These are phyloP conservation scores for Obelidium mucronatum DNA, from an alignment of 192 early-diverging fungal genomes.

Conservation along the genomic window DNA sequence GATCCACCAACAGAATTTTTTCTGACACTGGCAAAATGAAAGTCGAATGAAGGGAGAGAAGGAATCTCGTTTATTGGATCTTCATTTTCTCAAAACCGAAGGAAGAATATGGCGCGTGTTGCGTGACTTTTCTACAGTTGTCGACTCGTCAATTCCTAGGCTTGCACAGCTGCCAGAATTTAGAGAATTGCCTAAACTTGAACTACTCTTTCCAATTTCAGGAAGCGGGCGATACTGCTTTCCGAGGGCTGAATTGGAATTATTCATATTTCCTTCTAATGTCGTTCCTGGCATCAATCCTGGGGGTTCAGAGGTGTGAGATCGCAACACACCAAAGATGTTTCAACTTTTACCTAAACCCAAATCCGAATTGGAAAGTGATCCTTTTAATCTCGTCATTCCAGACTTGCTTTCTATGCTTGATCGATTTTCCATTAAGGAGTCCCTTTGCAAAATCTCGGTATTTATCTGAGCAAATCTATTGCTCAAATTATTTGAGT, in stretches of 20 bases:
- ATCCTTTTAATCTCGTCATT: slow-evolving; percentile 16
- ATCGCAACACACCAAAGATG: too few relatives aligned
- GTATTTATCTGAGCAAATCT: background rate
- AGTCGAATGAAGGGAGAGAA: too few relatives aligned
- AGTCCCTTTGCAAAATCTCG: background rate
- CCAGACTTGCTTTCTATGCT: background rate
- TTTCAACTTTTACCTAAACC: too few relatives aligned
- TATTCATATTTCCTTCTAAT: too few relatives aligned
- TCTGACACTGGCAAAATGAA: too few relatives aligned
- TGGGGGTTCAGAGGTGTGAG: too few relatives aligned
- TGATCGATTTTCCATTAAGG: background rate
- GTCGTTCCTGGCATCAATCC: too few relatives aligned
- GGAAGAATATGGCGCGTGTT: background rate
- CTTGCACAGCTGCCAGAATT: background rate
- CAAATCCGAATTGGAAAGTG: slow-evolving; percentile 34
- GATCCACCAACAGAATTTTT: too few relatives aligned
- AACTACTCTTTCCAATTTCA: slow-evolving; percentile 29
- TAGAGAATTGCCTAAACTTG: background rate
- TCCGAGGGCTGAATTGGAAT: slow-evolving; percentile 5
- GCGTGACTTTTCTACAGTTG: background rate
- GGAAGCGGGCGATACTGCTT: slow-evolving; percentile 30
- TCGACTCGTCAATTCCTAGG: background rate
- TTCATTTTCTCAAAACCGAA: background rate
- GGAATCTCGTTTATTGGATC: background rate
- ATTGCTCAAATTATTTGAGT: background rate